Evolutionary conservation across 805 yeast species (phyloP).

Genomic region (Wickerhamiella azymoides): DNA sequence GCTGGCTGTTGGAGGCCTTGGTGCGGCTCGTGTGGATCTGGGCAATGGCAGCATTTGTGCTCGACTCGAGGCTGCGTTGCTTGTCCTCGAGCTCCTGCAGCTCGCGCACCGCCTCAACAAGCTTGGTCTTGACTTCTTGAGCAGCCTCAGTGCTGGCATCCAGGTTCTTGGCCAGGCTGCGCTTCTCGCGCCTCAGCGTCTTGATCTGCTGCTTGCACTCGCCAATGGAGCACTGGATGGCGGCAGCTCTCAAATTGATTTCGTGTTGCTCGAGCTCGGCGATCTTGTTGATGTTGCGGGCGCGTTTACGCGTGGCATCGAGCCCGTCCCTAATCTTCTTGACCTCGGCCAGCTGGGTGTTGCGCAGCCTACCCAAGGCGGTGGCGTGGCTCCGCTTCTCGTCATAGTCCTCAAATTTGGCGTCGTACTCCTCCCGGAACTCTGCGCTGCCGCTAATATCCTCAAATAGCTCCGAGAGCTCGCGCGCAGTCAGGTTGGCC

Average conservation of each 20-base stretch:
- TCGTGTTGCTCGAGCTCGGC: neutral
- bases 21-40: neutral
- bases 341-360: neutral
- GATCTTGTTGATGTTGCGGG: neutral
- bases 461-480: conserved; percentile 62
- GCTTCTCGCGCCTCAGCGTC: conserved; percentile 1
- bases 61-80: neutral
- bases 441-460: conserved; percentile 72
- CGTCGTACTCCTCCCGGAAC: conserved; percentile 50
- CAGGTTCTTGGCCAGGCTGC: neutral
- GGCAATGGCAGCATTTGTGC: neutral
- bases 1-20: neutral
- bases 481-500: conserved; percentile 73
- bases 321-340: neutral
- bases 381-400: neutral
- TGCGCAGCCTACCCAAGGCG: neutral
- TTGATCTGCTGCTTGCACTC: neutral
- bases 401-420: conserved; percentile 39
- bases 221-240: neutral
- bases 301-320: neutral
- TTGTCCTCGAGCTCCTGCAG: conserved; percentile 1
- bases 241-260: neutral
- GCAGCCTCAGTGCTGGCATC: conserved; percentile 8
- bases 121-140: conserved; percentile 8
- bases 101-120: conserved; percentile 3